Evolutionary conservation across 2,329 filamentous ascomycete species (phyloP).

Genomic region (Fusarium sublunatum): DNA sequence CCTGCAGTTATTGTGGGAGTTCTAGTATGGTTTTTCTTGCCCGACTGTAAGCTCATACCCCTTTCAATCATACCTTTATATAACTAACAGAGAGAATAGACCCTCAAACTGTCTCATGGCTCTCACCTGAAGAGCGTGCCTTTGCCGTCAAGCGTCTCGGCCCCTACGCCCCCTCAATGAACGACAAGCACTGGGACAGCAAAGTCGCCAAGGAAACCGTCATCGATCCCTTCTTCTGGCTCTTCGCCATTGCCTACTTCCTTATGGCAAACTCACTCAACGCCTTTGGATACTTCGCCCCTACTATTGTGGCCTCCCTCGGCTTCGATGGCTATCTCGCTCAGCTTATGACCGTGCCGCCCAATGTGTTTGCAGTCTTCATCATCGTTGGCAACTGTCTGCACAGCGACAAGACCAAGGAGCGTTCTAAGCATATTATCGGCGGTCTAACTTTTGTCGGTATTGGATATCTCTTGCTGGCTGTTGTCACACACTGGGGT

Average conservation of each 20-base stretch:
- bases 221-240: constrained; percentile 50
- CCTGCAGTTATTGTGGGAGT: constrained; percentile 48
- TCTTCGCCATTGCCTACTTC: constrained; percentile 48
- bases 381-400: constrained; percentile 49
- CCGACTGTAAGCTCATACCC: constrained; percentile 42
- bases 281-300: constrained; percentile 52
- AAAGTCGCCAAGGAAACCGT: constrained; percentile 49
- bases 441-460: constrained; percentile 46
- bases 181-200: constrained; percentile 51
- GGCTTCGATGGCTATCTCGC: constrained; percentile 50
- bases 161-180: constrained; percentile 49
- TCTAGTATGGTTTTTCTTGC: constrained; percentile 48
- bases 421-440: constrained; percentile 49
- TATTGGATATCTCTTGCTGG: constrained; percentile 47
- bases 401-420: constrained; percentile 49
- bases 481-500: constrained; percentile 47
- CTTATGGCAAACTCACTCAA: constrained; percentile 52
- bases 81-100: constrained; percentile 15
- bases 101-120: constrained; percentile 50
- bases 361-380: constrained; percentile 52
- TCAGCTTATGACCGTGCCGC: constrained; percentile 52
- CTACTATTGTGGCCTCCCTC: constrained; percentile 51
- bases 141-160: constrained; percentile 52
- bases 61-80: accelerated
- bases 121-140: constrained; percentile 49